Evolutionary conservation across 2,329 filamentous ascomycete species (phyloP).

Genomic region (Fusarium sp.): DNA sequence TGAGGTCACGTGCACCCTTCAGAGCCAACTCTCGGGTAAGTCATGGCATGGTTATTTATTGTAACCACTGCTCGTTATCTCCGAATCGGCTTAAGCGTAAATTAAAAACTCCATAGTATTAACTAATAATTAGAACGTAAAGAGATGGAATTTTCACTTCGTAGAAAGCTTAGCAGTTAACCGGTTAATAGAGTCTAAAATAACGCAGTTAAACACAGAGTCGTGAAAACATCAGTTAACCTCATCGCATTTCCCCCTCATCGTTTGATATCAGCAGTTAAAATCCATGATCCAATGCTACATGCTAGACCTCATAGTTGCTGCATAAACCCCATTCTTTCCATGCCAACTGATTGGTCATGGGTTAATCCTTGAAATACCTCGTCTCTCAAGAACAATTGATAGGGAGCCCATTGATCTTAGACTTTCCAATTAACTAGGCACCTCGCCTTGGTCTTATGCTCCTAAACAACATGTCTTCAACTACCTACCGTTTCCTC

Average conservation of each 20-base stretch:
- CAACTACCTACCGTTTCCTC: background rate
- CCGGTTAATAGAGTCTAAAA: too few species aligned
- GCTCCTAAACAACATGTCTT: background rate
- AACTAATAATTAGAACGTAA: too few species aligned
- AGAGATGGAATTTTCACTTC: too few species aligned
- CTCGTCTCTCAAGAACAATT: background rate
- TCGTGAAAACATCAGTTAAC: too few species aligned
- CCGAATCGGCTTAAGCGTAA: background rate
- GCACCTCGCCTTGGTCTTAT: background rate
- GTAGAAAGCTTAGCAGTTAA: too few species aligned
- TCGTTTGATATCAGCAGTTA: too few species aligned
- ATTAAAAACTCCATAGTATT: too few species aligned
- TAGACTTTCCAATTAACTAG: background rate
- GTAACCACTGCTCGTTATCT: background rate
- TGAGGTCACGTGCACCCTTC: constrained; percentile 18
- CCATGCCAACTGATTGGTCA: background rate
- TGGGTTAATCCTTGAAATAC: background rate
- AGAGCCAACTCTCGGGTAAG: background rate
- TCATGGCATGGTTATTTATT: background rate
- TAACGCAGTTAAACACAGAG: too few species aligned
- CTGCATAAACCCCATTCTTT: background rate
- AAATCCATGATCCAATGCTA: background rate
- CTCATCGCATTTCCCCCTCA: too few species aligned
- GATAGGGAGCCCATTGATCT: background rate
- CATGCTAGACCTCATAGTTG: too few species aligned